phyloP scores from a whole-genome alignment of 2,329 filamentous ascomycete genomes.

The Rutstroemia sp. region DNA sequence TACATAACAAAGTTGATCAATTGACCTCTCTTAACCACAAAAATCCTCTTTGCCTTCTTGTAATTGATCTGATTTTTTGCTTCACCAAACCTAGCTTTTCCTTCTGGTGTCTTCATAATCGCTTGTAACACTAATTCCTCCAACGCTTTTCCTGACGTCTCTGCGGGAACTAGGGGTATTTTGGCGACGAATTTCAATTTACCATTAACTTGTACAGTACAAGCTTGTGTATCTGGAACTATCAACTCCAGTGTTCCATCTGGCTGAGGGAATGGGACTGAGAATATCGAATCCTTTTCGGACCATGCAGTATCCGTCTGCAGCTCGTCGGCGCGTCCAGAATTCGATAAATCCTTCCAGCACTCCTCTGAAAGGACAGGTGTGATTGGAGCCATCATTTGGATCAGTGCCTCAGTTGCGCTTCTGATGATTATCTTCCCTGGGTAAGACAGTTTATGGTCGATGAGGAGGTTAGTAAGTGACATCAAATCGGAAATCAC shows the following conservation, averaged over 20 bases:
- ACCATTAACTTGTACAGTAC: conserved; percentile 75
- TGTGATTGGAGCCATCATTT: conserved; percentile 70
- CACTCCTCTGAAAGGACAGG: conserved; percentile 78
- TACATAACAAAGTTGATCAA: conserved; percentile 66
- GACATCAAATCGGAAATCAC: conserved; percentile 76
- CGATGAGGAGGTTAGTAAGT: conserved; percentile 62
- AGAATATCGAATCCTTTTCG: not conserved
- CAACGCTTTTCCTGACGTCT: conserved; percentile 38
- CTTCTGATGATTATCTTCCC: conserved; percentile 16
- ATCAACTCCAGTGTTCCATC: conserved; percentile 46
- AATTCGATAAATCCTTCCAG: conserved; percentile 44
- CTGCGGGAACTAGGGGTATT: conserved; percentile 45
- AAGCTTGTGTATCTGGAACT: conserved; percentile 43
- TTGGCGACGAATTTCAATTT: conserved; percentile 63
- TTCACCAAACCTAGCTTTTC: conserved; percentile 38
- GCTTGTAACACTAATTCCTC: conserved; percentile 53
- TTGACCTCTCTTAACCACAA: conserved; percentile 60
- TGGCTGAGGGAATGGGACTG: conserved; percentile 46
- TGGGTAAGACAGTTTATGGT: not conserved
- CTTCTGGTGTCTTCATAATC: conserved; percentile 55
- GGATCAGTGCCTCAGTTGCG: conserved; percentile 45
- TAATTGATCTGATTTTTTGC: conserved; percentile 38
- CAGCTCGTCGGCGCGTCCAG: not conserved
- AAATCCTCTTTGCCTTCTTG: conserved; percentile 50
- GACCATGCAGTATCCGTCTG: not conserved